Base-by-base conservation (phyloP, 2,329 filamentous ascomycete species). In the Colletotrichum sp. region DNA sequence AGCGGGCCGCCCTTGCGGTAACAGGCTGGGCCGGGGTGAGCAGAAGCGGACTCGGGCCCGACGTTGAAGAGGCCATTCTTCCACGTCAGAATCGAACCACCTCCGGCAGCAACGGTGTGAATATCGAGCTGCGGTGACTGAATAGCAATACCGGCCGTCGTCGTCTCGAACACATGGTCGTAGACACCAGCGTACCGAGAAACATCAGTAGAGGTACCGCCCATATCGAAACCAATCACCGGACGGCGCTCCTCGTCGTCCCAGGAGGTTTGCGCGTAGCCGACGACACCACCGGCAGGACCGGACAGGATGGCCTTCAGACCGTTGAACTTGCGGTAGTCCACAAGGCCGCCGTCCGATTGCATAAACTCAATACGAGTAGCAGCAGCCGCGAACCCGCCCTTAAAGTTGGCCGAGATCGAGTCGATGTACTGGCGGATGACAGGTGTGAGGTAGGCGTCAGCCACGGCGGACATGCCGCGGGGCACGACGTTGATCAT, bases 121-220 rank as follows among this genome's bases (percentile, higher is more conserved):
- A 96, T 96, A 79, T 96, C 94, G 2, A 96, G 89, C 81, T 96
- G 94, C 0, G 94, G 94, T 2, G 92, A 93, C 77, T 96, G 94
- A 13, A 96, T 95, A 2, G 93, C 93, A 2, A 96, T 92, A 15
- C 94, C 94, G 0, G 94, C 94, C 0, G 93, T 95, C 0, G 93
- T 95, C 0, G 93, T 95, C 80, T 95, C 94, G 76, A 96, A 95
- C 0, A 86, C 81, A 63, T 87, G 85, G 32, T 86, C 86, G 36
- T 84, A 84, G 3, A 82, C 81, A 2, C 86, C 86, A 4, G 82
- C 92, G 78, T 94, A 95, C 48, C 94, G 87, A 30, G 92, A 94
- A 11, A 95, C 93, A 80, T 95, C 94, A 2, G 94, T 95, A 32
- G 90, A 93, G 1, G 94, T 95, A n/a, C 94, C 94, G 11, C 85